A percentile compares a stretch with the other conserved stretches of the same genome.
phyloP scores from a whole-genome alignment of 192 early-diverging fungal species.

The Chytriomyces confervae region DNA sequence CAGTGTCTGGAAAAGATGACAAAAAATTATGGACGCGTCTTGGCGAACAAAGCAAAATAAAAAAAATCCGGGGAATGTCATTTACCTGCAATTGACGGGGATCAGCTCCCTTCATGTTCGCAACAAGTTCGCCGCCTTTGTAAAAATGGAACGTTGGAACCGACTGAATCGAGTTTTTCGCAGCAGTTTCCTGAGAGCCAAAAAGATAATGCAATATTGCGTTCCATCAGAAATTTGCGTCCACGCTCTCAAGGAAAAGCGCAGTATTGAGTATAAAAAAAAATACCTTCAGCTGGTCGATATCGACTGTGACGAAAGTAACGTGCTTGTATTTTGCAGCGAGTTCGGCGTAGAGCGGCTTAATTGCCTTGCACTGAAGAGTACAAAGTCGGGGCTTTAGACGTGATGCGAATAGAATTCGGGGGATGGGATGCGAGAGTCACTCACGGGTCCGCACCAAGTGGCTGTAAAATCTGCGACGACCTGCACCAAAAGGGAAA shows the following conservation, averaged over 20 bases:
- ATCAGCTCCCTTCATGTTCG: slow-evolving; percentile 82
- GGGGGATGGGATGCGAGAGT: background rate
- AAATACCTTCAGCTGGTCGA: slow-evolving; percentile 55
- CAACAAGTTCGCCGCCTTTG: slow-evolving; percentile 74
- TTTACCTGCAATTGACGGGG: slow-evolving; percentile 62
- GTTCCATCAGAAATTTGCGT: background rate
- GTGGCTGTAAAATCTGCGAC: slow-evolving; percentile 58
- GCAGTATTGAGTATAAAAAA: background rate
- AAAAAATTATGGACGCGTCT: background rate
- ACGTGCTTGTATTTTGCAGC: slow-evolving; percentile 40
- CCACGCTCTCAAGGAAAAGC: background rate
- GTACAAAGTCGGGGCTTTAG: slow-evolving; percentile 45
- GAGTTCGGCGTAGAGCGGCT: slow-evolving; percentile 50
- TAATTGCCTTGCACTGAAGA: slow-evolving; percentile 24
- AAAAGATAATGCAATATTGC: background rate
- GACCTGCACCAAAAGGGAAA: too few species aligned
- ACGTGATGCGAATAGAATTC: too few species aligned
- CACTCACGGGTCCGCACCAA: slow-evolving; percentile 34
- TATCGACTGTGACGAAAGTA: slow-evolving; percentile 53
- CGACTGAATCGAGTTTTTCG: slow-evolving; percentile 42
- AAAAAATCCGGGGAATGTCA: slow-evolving; percentile 65
- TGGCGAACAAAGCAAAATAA: slow-evolving; percentile 1
- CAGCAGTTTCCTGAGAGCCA: slow-evolving; percentile 36
- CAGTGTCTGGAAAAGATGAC: background rate
- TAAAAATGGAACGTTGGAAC: slow-evolving; percentile 89